A percentile compares a stretch with the other conserved stretches of the same genome.
phyloP scores from a whole-genome alignment of 75 land plant species.

The Pseudotsuga menziesii region DNA sequence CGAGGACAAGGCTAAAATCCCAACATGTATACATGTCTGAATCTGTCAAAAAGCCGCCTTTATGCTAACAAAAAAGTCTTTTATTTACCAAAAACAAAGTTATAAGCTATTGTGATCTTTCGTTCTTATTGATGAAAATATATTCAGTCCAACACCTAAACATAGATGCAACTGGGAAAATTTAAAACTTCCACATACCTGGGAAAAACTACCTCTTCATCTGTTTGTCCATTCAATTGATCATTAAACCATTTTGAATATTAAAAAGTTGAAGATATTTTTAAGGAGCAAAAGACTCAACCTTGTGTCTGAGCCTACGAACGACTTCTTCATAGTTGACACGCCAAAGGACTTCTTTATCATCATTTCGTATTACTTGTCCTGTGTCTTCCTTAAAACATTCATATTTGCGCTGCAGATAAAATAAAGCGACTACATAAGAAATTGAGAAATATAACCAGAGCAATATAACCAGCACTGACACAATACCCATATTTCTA shows the following conservation, averaged over 20 bases:
- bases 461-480: no score
- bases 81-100: no score
- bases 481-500: no score
- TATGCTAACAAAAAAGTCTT: no score
- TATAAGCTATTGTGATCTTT: no score
- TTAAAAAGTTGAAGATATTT: neutral
- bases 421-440: neutral
- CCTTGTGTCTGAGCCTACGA: constrained; percentile 74
- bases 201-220: neutral
- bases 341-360: constrained; percentile 74
- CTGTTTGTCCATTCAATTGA: neutral
- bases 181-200: neutral
- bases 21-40: no score
- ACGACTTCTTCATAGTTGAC: constrained; percentile 78
- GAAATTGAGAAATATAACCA: neutral
- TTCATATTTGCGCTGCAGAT: constrained; percentile 60
- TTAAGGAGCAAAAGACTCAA: constrained; percentile 6
- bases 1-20: no score
- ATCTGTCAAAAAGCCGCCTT: no score
- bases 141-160: neutral
- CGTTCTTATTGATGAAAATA: no score
- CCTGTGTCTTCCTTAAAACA: constrained; percentile 32
- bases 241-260: neutral
- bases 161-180: neutral
- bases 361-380: constrained; percentile 18